A percentile compares a stretch with the other conserved stretches of the same genome.
Evolutionary conservation across 2,329 filamentous ascomycete species (phyloP).

Genomic region (Hortaea sp.): DNA sequence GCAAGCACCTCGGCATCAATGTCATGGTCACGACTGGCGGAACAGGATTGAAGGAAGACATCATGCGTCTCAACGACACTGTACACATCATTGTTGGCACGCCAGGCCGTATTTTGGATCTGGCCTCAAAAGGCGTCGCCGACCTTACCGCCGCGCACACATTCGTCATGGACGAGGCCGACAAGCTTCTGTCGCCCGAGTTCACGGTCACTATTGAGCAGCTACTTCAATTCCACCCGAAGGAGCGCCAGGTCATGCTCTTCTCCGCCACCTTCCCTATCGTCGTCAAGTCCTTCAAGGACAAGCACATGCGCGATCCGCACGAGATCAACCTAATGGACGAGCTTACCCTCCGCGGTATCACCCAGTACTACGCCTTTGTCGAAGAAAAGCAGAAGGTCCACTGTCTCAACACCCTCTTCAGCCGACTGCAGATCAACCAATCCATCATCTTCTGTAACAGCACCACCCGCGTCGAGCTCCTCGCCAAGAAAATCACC

Average conservation of each 20-base stretch:
- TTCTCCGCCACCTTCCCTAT: conserved; percentile 97
- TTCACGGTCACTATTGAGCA: conserved; percentile 98
- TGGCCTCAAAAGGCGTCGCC: conserved; percentile 92
- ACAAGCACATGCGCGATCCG: conserved; percentile 92
- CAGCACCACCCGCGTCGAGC: conserved; percentile 94
- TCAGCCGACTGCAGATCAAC: conserved; percentile 98
- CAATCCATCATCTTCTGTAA: conserved; percentile 99
- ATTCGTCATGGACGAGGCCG: conserved; percentile 99
- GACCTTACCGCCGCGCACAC: conserved; percentile 93
- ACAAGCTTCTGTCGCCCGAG: conserved; percentile 92
- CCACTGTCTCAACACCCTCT: conserved; percentile 95
- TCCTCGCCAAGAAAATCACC: conserved; percentile 98
- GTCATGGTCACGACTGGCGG: conserved; percentile 99
- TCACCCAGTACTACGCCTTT: conserved; percentile 98
- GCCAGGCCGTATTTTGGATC: conserved; percentile 87
- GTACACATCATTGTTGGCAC: conserved; percentile 98
- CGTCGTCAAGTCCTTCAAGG: conserved; percentile 94
- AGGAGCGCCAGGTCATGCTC: conserved; percentile 97
- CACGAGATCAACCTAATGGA: conserved; percentile 99
- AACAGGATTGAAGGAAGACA: conserved; percentile 90
- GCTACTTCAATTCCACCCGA: conserved; percentile 86
- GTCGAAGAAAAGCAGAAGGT: conserved; percentile 99
- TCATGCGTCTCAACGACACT: conserved; percentile 83
- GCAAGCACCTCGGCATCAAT: conserved; percentile 93
- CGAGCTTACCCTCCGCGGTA: conserved; percentile 91